These are phyloP conservation scores for Panus rudis DNA, from an alignment of 768 basidiomycete species.

Conservation along the genomic window DNA sequence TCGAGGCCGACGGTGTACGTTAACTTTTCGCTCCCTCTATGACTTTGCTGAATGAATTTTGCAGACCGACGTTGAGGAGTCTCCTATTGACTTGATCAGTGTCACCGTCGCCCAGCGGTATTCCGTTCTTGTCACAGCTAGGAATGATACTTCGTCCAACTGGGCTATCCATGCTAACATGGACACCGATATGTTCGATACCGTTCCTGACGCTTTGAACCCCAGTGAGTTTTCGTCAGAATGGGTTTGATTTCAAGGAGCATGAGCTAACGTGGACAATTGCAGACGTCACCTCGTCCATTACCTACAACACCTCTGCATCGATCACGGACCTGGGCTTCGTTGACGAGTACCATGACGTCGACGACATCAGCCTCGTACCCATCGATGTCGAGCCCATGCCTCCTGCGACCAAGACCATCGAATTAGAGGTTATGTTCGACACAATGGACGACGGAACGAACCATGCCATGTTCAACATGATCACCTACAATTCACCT, in stretches of 20 bases:
- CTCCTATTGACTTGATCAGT: constrained; percentile 61
- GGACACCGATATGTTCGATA: constrained; percentile 88
- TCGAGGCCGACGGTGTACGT: constrained; percentile 78
- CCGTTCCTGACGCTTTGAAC: constrained; percentile 59
- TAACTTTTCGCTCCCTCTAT: background rate
- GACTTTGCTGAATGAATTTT: background rate
- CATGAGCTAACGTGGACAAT: background rate
- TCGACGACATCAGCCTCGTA: constrained; percentile 62
- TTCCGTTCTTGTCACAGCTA: constrained; percentile 85
- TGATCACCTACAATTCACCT: constrained; percentile 60
- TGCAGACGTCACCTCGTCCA: constrained; percentile 76
- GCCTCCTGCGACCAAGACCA: constrained; percentile 42
- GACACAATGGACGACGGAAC: constrained; percentile 83
- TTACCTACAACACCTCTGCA: constrained; percentile 61
- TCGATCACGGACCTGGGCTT: constrained; percentile 45
- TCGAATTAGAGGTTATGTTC: constrained; percentile 70
- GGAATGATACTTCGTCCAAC: constrained; percentile 74
- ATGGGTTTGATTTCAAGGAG: background rate
- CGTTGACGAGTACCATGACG: constrained; percentile 50
- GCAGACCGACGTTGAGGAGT: constrained; percentile 73
- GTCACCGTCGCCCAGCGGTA: constrained; percentile 89
- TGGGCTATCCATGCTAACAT: constrained; percentile 91
- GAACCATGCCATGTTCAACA: constrained; percentile 72
- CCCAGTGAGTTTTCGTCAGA: constrained; percentile 47
- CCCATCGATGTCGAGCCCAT: constrained; percentile 52